These are phyloP conservation scores for Neurospora sp. DNA, from an alignment of 2,329 filamentous ascomycete species.

Conservation along the genomic window DNA sequence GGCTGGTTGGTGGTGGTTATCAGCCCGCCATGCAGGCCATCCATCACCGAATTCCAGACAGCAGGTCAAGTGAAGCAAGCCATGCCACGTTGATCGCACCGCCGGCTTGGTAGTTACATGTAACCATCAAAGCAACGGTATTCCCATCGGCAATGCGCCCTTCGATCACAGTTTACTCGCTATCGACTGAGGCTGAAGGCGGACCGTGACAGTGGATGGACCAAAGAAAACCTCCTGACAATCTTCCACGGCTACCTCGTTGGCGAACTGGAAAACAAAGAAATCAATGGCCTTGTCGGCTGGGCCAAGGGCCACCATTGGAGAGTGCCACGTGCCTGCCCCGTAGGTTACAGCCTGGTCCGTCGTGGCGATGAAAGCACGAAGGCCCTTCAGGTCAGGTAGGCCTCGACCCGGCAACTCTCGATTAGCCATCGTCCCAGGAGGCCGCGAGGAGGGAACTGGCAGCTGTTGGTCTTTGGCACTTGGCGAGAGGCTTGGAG, in stretches of 20 bases:
- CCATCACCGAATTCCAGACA: background rate
- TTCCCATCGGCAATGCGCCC: background rate
- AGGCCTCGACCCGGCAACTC: constrained; percentile 49
- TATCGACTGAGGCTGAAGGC: background rate
- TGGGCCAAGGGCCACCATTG: constrained; percentile 77
- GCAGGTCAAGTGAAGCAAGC: background rate
- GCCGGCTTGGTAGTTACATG: background rate
- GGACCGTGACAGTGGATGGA: constrained; percentile 20
- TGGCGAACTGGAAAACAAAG: constrained; percentile 81
- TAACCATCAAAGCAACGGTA: background rate
- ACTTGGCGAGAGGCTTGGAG: constrained; percentile 57
- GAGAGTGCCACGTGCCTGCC: constrained; percentile 89
- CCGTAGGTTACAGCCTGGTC: constrained; percentile 86
- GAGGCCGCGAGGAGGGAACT: constrained; percentile 20
- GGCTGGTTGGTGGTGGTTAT: background rate
- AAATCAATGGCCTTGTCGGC: constrained; percentile 60
- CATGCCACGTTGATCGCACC: background rate
- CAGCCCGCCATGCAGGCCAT: background rate
- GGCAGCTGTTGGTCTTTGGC: constrained; percentile 29
- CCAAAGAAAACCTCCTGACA: constrained; percentile 62
- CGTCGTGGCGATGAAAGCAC: constrained; percentile 69
- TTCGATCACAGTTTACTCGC: background rate
- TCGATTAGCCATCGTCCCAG: constrained; percentile 26
- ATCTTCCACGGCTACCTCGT: constrained; percentile 73
- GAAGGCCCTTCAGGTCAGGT: constrained; percentile 61